Conservation (phyloP, 495 filamentous ascomycete species). For the Usnea hakonensis region DNA sequence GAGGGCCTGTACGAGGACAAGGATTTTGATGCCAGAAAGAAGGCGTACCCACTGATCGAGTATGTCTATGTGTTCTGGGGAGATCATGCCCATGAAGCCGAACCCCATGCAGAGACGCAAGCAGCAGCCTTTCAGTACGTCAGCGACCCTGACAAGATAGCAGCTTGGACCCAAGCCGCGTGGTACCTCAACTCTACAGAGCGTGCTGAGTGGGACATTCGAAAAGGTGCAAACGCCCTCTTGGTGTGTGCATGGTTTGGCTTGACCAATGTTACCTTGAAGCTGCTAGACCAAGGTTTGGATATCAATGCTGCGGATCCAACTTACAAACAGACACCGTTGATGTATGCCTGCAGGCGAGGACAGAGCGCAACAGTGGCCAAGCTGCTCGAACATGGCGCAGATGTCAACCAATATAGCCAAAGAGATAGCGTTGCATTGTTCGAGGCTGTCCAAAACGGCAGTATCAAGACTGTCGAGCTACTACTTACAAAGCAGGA, state of each 20-base stretch:
- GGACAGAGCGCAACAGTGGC: constrained; percentile 21
- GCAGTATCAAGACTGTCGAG: constrained; percentile 1
- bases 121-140: constrained; percentile 16
- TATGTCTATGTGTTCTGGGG: constrained; percentile 29
- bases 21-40: constrained; percentile 20
- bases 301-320: constrained; percentile 21
- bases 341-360: constrained; percentile 28
- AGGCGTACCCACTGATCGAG: constrained; percentile 18
- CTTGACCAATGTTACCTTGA: constrained; percentile 12
- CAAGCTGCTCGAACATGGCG: constrained; percentile 21
- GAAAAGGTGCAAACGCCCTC: constrained; percentile 22
- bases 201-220: constrained; percentile 26
- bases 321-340: constrained; percentile 25
- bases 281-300: constrained; percentile 7
- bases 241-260: constrained; percentile 30
- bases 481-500: constrained; percentile 4
- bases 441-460: constrained; percentile 21
- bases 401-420: constrained; percentile 20
- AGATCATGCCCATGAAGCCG: constrained; percentile 23
- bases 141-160: constrained; percentile 12
- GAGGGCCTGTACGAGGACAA: constrained; percentile 8
- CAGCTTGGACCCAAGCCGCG: constrained; percentile 25
- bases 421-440: constrained; percentile 20
- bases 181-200: constrained; percentile 24
- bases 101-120: constrained; percentile 1